Evolutionary conservation across 495 filamentous ascomycete species (phyloP), one percentile per base, ranked within the genome.

Genomic region (Aspergillus cavernicola): DNA sequence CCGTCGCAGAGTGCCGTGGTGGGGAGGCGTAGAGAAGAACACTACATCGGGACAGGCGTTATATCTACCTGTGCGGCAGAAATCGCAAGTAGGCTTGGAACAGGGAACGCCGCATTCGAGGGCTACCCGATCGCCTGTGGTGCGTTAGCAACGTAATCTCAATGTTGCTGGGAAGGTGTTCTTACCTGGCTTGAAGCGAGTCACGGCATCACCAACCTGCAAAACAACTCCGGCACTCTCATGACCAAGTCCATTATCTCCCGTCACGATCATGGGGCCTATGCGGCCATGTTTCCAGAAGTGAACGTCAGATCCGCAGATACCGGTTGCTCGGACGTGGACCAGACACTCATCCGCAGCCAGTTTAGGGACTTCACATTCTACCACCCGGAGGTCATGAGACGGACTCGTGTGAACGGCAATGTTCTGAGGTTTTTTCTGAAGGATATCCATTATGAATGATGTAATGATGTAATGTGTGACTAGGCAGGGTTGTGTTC

Each of bases 261-360:
- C 72, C 24, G 74, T 81, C 42, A 83, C 79, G 44, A 83, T 75
- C 24, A 88, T 80, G 52, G 81, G 79, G 9, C 85, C 86, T 55
- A 87, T 88, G 61, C 80, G 80, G 47, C 83, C 86, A 59, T 86
- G 83, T 54, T 84, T 83, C 72, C 85, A 89, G 69, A 87, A 89
- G 47, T 83, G 82, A 10, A 87, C 74, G 64, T 89, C 85, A 0
- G 83, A 86, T 40, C 60, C 73, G 57, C 73, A 74, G 62, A 61
- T 66, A 1, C 71, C 74, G 7, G 72, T 70, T 4, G 67, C 70
- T 37, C 72, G 72, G 31, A 77, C 58, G 32, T 77, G 72, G 29
- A 75, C 38, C n/a, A 70, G 55, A 10, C 75, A 75, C 58, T 76
- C 67, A n/a, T 62, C 28, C 9, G 55, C 23, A 0, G 31, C 10